A percentile compares a stretch with the other conserved stretches of the same genome.
phyloP scores from a whole-genome alignment of 1,284 basidiomycete genomes.

The Ganoderma leucocontextum region DNA sequence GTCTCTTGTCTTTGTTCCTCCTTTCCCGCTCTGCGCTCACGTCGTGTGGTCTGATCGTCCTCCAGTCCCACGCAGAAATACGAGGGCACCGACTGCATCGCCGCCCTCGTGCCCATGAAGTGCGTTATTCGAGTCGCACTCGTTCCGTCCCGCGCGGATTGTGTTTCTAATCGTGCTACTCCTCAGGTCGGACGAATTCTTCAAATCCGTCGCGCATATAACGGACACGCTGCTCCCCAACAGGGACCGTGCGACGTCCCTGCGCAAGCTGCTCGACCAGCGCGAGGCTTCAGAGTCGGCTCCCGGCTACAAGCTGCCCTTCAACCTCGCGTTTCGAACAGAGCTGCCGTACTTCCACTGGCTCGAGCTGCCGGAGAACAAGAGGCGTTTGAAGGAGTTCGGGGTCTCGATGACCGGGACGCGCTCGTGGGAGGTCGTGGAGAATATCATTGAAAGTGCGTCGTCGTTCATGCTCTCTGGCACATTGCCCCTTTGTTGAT shows the following conservation, averaged over 20 bases:
- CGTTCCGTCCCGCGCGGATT: neutral
- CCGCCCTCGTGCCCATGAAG: slow-evolving; percentile 22
- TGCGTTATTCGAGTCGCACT: neutral
- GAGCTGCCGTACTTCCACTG: slow-evolving; percentile 25
- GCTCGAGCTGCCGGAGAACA: slow-evolving; percentile 28
- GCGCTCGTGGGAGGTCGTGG: slow-evolving; percentile 24
- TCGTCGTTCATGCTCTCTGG: neutral
- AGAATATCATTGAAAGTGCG: slow-evolving; percentile 26
- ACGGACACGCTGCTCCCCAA: slow-evolving; percentile 22
- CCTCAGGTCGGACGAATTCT: slow-evolving; percentile 12
- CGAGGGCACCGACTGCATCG: slow-evolving; percentile 24
- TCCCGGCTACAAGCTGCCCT: slow-evolving; percentile 16
- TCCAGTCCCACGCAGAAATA: slow-evolving; percentile 23
- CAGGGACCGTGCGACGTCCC: slow-evolving; percentile 3
- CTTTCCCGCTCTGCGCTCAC: neutral
- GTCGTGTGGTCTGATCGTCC: too few species aligned
- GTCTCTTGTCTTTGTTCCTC: slow-evolving; percentile 10
- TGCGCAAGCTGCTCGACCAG: slow-evolving; percentile 29
- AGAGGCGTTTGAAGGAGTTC: slow-evolving; percentile 20
- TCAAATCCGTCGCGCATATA: slow-evolving; percentile 15
- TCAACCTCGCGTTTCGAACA: slow-evolving; percentile 41
- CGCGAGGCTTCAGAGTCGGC: neutral
- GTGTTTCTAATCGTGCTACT: neutral
- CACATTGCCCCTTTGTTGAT: neutral
- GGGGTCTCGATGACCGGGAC: slow-evolving; percentile 28